Base-by-base conservation (phyloP, 108 stramenopile species). In the Seminavis robusta region DNA sequence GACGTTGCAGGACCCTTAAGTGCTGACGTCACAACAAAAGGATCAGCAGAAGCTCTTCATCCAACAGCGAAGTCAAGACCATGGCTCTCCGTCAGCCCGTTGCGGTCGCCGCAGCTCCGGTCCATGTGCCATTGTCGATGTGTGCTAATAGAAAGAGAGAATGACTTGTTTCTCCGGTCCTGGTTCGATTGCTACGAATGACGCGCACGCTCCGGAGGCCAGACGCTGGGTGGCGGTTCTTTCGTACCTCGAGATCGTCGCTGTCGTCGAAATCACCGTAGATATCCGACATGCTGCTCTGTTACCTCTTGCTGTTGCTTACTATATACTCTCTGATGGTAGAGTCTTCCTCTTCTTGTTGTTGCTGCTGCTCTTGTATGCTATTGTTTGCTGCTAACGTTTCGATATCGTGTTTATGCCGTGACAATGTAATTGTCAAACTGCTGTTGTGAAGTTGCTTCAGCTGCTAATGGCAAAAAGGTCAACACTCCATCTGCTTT, bases 211-310 rank as follows among this genome's bases (percentile, higher is more conserved):
- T 5, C n/a, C n/a, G 21, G 5, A 11, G 4, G 48, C n/a, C 10
- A n/a, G 17, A 19, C 10, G 8, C 44, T n/a, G 44, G 20, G 8
- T 13, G 4, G 9, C 48, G 29, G 7, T 11, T 48, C 21, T 15
- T 17, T 44, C 69, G 59, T 62, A 71, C 69, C 69, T 62, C 69
- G 27, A 59, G 40, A 31, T 59, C 51, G 48, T 71, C 69, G 47
- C 47, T 39, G 4, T 56, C 33, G 10, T 56, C 54, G 56, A 63
- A 71, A 9, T 71, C 69, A 34, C 47, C 47, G 29, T 71, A 71
- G 27, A 49, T 34, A 51, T 71, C 58, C 39, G 55, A 29, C 69
- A 71, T 71, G 47, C 48, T 71, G 36, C n/a, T n/a, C n/a, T n/a
- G n/a, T n/a, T n/a, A n/a, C n/a, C n/a, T n/a, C n/a, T n/a, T n/a